These are phyloP conservation scores for Podospora appendiculata DNA, from an alignment of 495 filamentous ascomycete species.

Conservation along the genomic window DNA sequence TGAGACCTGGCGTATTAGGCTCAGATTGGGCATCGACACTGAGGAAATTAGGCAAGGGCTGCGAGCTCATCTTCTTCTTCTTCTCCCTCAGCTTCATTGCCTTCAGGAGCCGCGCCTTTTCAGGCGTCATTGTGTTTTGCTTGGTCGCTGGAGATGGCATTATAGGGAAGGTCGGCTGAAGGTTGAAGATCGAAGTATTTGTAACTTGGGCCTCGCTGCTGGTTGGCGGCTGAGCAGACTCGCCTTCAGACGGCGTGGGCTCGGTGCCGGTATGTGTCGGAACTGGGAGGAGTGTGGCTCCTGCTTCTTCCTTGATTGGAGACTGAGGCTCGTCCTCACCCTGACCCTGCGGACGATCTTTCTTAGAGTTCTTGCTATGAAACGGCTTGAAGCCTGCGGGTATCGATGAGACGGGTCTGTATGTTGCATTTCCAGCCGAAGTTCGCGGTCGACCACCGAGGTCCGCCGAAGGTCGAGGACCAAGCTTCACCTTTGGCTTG, in stretches of 20 bases:
- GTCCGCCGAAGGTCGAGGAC: slow-evolving; percentile 73
- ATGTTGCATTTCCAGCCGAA: slow-evolving; percentile 38
- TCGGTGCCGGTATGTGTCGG: slow-evolving; percentile 15
- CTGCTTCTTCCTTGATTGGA: slow-evolving; percentile 19
- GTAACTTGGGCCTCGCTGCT: slow-evolving; percentile 30
- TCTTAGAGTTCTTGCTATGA: slow-evolving; percentile 30
- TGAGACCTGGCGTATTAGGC: slow-evolving; percentile 5
- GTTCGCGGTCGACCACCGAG: slow-evolving; percentile 56
- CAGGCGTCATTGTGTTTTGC: slow-evolving; percentile 64
- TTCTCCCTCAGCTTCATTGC: slow-evolving; percentile 79
- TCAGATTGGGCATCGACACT: slow-evolving; percentile 9
- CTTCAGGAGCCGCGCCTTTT: slow-evolving; percentile 89
- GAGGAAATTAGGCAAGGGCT: slow-evolving; percentile 6
- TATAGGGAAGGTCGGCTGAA: slow-evolving; percentile 32
- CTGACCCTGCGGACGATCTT: slow-evolving; percentile 27
- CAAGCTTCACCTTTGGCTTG: slow-evolving; percentile 73
- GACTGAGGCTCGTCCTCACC: slow-evolving; percentile 18
- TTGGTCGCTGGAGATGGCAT: slow-evolving; percentile 29
- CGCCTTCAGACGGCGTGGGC: slow-evolving; percentile 8
- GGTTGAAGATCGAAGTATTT: slow-evolving; percentile 45
- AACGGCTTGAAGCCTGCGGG: slow-evolving; percentile 47
- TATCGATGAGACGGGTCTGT: slow-evolving; percentile 66
- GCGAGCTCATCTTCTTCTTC: slow-evolving; percentile 51
- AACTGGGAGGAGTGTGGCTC: slow-evolving; percentile 5
- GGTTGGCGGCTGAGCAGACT: slow-evolving; percentile 27